Evolutionary conservation across 1,139 yeast species (phyloP).

Genomic region (Hyphopichia pseudoburtonii): DNA sequence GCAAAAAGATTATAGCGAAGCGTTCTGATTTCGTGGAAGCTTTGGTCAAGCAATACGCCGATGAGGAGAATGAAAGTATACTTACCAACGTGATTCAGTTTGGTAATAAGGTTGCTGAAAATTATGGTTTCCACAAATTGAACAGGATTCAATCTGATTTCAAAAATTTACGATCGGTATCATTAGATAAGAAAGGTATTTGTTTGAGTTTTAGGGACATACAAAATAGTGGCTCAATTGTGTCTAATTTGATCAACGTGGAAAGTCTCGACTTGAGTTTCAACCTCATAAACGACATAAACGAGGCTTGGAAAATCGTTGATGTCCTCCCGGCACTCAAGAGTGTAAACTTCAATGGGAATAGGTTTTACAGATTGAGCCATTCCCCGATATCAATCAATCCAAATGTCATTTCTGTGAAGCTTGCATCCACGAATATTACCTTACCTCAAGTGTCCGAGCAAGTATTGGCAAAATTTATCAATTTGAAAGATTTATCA

Average conservation of each 20-base stretch:
- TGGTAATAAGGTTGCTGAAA: constrained; percentile 59
- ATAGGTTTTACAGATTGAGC: constrained; percentile 37
- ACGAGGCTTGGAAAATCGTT: constrained; percentile 38
- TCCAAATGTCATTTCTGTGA: constrained; percentile 20
- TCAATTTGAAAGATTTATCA: constrained; percentile 40
- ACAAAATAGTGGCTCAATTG: constrained; percentile 5
- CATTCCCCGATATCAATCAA: constrained; percentile 27
- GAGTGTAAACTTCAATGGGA: constrained; percentile 62
- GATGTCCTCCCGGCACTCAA: constrained; percentile 33
- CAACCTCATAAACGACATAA: constrained; percentile 52
- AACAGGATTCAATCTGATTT: constrained; percentile 49
- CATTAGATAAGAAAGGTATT: constrained; percentile 46
- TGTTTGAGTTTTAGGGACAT: constrained; percentile 11
- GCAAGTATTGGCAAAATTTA: constrained; percentile 38
- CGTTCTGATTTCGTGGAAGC: constrained; percentile 46
- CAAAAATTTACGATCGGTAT: constrained; percentile 42
- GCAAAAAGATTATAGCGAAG: constrained; percentile 26
- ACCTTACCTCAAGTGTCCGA: constrained; percentile 17
- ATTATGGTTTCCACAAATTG: constrained; percentile 64
- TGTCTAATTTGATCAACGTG: constrained; percentile 23
- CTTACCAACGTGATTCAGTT: constrained; percentile 30
- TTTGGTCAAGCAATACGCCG: constrained; percentile 47
- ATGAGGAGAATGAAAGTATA: constrained; percentile 17
- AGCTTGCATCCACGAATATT: constrained; percentile 32
- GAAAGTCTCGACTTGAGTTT: constrained; percentile 58